A percentile compares a stretch with the other conserved stretches of the same genome.
These are phyloP conservation scores for Boletus rubroflammeus DNA, from an alignment of 768 basidiomycete genomes.

Conservation along the genomic window DNA sequence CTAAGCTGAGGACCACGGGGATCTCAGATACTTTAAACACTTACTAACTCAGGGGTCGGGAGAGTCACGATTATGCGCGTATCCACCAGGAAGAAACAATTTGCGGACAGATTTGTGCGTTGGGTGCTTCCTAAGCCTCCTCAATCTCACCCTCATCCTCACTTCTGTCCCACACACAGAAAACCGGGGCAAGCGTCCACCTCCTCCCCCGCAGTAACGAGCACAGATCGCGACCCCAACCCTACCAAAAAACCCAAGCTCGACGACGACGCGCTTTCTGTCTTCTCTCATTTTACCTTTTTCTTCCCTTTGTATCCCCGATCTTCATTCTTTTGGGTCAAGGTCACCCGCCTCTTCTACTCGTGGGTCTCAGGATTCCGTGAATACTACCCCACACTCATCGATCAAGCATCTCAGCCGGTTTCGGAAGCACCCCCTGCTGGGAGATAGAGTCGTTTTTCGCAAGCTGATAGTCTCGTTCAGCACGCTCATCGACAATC, in stretches of 20 bases:
- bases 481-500: conserved; percentile 13
- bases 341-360: conserved; percentile 35
- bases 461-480: conserved; percentile 15
- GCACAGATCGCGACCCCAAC: conserved; percentile 31
- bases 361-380: conserved; percentile 30
- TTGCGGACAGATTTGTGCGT: conserved; percentile 60
- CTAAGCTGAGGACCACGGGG: too few species aligned
- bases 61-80: neutral
- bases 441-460: conserved; percentile 22
- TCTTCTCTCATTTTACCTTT: conserved; percentile 31
- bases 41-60: too few species aligned
- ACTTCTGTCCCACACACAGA: conserved; percentile 33
- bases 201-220: conserved; percentile 31
- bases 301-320: conserved; percentile 28
- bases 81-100: conserved; percentile 49
- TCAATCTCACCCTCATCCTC: neutral
- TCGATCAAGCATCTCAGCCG: conserved; percentile 17
- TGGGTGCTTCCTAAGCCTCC: too few species aligned
- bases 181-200: conserved; percentile 54
- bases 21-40: too few species aligned
- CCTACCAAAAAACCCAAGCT: conserved; percentile 40
- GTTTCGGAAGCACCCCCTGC: conserved; percentile 4
- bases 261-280: conserved; percentile 21
- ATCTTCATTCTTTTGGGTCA: conserved; percentile 41
- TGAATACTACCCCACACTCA: conserved; percentile 4